Evolutionary conservation across 805 yeast genomes (phyloP), one percentile per base, ranked within the genome.

Genomic region (Lipomyces yamanashiensis): DNA sequence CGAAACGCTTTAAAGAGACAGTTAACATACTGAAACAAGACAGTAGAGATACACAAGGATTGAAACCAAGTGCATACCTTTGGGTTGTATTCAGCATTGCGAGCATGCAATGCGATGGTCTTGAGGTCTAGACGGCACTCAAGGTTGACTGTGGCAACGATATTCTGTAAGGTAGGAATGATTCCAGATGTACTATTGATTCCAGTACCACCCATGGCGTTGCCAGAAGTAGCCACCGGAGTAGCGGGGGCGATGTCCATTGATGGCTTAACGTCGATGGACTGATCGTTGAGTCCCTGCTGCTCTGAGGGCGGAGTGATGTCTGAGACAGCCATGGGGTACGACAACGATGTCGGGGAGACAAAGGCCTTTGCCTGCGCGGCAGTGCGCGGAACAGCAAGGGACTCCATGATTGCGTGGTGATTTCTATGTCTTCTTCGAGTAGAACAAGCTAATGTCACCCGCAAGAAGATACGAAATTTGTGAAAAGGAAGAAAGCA

Each of bases 71-170:
- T 21, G 59, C 68, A 36, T 59, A 66, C 66, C 74, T 89, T 91
- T 57, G 99, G 99, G 73, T 95, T 95, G 79, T 95, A 95, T 77
- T 95, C 99, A 41, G 99, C 99, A 78, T 95, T 95, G 84, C 99
- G 91, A 1, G 98, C 98, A 78, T 95, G 99, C 66, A 95, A 81
- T 0, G 99, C 99, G 74, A 95, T 96, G 19, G 99, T 95, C 75
- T 95, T 95, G 76, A 95, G 84, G 77, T 95, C 99, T 71, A 95
- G 81, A 67, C 98, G 87, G 77, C 99, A 95, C 43, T 95, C 98
- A 75, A 95, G 82, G 74, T 95, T 93, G 64, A 95, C 99, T 0
- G 99, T 95, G 41, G 99, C 99, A 54, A 95, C 99, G 61, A 95
- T 95, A 80, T 95, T 95, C 72, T 79, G 82, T 70, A 88, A 78